Conservation (phyloP, 225 moss, liverwort and hornwort species). For the Pseudoscleropodium purum region DNA sequence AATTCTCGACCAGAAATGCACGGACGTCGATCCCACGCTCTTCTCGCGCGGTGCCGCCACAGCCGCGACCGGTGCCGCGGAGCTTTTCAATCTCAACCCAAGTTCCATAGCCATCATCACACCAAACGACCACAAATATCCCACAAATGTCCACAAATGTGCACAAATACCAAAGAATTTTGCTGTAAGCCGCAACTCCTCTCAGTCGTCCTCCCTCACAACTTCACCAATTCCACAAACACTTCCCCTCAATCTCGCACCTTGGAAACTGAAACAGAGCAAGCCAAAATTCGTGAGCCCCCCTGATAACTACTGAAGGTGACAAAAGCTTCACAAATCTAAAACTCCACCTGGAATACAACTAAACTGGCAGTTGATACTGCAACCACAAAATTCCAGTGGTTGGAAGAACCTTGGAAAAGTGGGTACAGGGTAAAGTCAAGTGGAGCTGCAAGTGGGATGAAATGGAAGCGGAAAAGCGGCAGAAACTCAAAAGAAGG, state of each 20-base stretch:
- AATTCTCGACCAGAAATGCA: background rate
- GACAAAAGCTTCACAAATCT: background rate
- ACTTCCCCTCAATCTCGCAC: background rate
- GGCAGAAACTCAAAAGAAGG: background rate
- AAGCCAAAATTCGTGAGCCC: background rate
- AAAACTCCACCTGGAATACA: background rate
- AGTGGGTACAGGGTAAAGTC: background rate
- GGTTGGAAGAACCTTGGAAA: background rate
- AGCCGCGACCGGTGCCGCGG: constrained; percentile 2
- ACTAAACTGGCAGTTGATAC: background rate
- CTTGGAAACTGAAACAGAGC: background rate
- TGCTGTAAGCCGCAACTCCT: background rate
- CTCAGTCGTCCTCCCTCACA: background rate
- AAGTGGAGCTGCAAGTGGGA: background rate
- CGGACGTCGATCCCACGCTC: background rate
- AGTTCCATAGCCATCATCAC: constrained; percentile 36
- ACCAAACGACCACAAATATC: background rate
- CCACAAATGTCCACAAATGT: background rate
- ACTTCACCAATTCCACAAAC: background rate
- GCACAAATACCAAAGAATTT: background rate
- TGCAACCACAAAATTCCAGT: background rate
- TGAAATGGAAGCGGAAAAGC: background rate
- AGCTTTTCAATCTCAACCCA: constrained; percentile 12
- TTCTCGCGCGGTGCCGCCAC: constrained; percentile 15
- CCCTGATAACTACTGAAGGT: background rate